These are phyloP conservation scores for Alternaria sp. DNA, from an alignment of 2,329 filamentous ascomycete genomes.

Conservation along the genomic window DNA sequence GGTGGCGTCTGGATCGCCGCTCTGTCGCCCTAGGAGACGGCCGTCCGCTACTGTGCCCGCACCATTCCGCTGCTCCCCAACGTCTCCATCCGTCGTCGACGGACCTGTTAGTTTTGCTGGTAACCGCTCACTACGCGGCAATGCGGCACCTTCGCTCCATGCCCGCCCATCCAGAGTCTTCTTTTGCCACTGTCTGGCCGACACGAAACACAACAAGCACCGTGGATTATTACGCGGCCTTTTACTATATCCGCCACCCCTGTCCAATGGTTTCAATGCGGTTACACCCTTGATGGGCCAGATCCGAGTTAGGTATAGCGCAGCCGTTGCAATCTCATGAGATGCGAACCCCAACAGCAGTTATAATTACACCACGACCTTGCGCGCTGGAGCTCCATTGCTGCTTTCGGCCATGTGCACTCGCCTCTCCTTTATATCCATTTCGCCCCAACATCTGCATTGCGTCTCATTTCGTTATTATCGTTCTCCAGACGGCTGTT, in stretches of 20 bases:
- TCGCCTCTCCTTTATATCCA: slow-evolving; percentile 5
- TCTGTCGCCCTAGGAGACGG: slow-evolving; percentile 8
- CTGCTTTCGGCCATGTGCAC: not conserved
- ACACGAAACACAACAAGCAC: slow-evolving; percentile 14
- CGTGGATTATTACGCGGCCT: slow-evolving; percentile 17
- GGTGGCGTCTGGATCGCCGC: slow-evolving; percentile 7
- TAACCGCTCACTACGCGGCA: not conserved
- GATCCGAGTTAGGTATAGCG: slow-evolving; percentile 7
- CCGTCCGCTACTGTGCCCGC: slow-evolving; percentile 7
- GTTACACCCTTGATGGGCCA: slow-evolving; percentile 2
- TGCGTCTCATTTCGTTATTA: not conserved
- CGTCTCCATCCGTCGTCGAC: slow-evolving; percentile 2
- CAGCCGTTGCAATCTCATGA: slow-evolving; percentile 13
- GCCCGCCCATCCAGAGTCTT: not conserved
- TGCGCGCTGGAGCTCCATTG: not conserved
- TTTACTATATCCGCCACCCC: slow-evolving; percentile 4
- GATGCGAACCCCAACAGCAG: not conserved
- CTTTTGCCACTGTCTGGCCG: not conserved
- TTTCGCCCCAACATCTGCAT: slow-evolving; percentile 1
- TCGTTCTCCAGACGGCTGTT: not conserved
- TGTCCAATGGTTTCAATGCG: slow-evolving; percentile 12
- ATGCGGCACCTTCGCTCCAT: not conserved
- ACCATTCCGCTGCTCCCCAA: not conserved
- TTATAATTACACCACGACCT: slow-evolving; percentile 3
- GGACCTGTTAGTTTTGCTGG: not conserved